phyloP scores from a whole-genome alignment of 257 asterid genomes.

The Scutellaria galericulata region DNA sequence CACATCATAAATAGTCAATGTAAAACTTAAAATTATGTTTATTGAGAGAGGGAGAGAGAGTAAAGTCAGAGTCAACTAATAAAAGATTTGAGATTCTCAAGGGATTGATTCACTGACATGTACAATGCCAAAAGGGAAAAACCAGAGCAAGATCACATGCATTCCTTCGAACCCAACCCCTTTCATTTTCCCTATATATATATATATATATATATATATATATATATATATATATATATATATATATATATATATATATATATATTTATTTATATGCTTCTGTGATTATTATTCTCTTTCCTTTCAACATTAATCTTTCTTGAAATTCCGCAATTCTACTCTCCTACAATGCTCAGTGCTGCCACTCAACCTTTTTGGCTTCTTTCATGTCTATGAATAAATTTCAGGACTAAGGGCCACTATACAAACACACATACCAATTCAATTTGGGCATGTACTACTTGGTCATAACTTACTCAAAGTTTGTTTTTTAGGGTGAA shows the following conservation, averaged over 20 bases:
- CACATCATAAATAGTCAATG: no score
- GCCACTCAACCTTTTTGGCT: not conserved
- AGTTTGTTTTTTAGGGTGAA: no score
- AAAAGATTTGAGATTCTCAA: conserved; percentile 29
- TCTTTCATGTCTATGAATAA: not conserved
- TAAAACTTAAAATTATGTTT: no score
- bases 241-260: no score
- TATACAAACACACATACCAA: no score
- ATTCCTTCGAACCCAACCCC: not conserved
- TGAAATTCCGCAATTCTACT: not conserved
- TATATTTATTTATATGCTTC: not conserved
- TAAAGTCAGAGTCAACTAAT: conserved; percentile 7
- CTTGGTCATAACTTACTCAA: no score
- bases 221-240: no score
- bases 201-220: no score
- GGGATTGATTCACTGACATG: conserved; percentile 35
- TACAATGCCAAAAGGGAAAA: conserved; percentile 32
- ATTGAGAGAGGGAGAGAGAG: no score
- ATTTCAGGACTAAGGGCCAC: no score
- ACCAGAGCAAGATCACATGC: conserved; percentile 30
- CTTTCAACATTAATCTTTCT: conserved; percentile 14
- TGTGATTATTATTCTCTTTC: not conserved
- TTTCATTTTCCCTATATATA: not conserved
- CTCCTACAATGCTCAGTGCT: not conserved
- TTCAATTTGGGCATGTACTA: no score